Percentiles rank a stretch among this genome's conserved stretches.
These are phyloP conservation scores for Rhizopus stolonifer DNA, from an alignment of 371 early-diverging fungal genomes.

Conservation along the genomic window DNA sequence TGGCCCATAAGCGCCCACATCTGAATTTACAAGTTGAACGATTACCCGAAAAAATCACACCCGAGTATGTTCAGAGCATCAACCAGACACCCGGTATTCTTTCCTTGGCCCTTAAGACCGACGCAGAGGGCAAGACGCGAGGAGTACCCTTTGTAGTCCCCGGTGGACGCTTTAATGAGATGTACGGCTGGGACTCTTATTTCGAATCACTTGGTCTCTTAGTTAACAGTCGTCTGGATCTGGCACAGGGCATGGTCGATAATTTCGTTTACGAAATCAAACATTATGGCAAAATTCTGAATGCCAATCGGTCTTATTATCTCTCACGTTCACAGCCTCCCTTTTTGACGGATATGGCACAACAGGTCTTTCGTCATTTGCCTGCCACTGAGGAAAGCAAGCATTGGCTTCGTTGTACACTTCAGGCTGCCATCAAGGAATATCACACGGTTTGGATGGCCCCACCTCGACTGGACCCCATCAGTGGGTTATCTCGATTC, in stretches of 20 bases:
- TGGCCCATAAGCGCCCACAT: slow-evolving; percentile 61
- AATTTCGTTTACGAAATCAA: slow-evolving; percentile 91
- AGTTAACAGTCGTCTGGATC: slow-evolving; percentile 73
- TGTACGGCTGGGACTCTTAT: slow-evolving; percentile 96
- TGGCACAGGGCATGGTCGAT: slow-evolving; percentile 91
- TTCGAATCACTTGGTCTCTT: slow-evolving; percentile 88
- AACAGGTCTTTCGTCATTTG: slow-evolving; percentile 63
- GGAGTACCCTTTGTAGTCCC: slow-evolving; percentile 94
- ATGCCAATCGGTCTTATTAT: slow-evolving; percentile 94
- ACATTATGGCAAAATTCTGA: slow-evolving; percentile 94
- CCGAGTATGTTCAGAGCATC: slow-evolving; percentile 83
- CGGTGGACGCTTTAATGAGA: slow-evolving; percentile 95
- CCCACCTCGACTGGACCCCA: slow-evolving; percentile 69
- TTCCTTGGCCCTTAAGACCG: slow-evolving; percentile 69
- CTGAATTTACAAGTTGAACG: slow-evolving; percentile 72
- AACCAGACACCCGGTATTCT: slow-evolving; percentile 85
- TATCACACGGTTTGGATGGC: slow-evolving; percentile 86
- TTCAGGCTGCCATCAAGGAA: slow-evolving; percentile 84
- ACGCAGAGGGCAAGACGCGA: slow-evolving; percentile 44
- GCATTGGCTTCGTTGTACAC: slow-evolving; percentile 66
- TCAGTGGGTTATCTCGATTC: slow-evolving; percentile 74
- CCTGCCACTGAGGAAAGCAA: slow-evolving; percentile 45
- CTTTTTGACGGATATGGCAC: slow-evolving; percentile 91
- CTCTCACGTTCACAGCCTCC: slow-evolving; percentile 93
- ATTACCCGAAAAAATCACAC: slow-evolving; percentile 82